These are phyloP conservation scores for Kodamaea hsintzibuensis DNA, from an alignment of 805 yeast species.

Conservation along the genomic window DNA sequence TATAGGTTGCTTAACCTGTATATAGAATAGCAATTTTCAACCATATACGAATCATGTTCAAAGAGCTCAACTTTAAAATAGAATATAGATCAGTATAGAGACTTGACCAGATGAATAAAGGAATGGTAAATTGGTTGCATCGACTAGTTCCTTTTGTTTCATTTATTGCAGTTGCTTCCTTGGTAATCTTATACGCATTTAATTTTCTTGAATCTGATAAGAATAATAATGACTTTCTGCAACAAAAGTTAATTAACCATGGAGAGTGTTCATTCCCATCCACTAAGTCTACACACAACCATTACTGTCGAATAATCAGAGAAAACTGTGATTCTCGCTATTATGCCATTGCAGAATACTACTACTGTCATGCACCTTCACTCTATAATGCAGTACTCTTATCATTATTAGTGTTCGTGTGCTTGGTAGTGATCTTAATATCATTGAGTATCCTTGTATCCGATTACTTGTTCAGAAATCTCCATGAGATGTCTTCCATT, in stretches of 20 bases:
- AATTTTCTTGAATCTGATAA: neutral
- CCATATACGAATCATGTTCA: neutral
- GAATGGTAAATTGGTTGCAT: neutral
- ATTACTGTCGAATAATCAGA: conserved; percentile 20
- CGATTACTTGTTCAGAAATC: conserved; percentile 32
- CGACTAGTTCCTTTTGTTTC: neutral
- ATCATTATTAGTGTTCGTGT: conserved; percentile 10
- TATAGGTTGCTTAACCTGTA: neutral
- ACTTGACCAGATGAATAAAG: neutral
- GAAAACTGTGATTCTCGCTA: conserved; percentile 23
- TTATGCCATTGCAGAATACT: conserved; percentile 27
- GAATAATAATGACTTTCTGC: no score
- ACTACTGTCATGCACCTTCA: conserved; percentile 30
- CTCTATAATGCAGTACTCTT: conserved; percentile 10
- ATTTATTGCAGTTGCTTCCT: neutral
- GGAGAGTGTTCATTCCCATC: neutral
- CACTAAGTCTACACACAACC: neutral
- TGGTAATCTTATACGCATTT: neutral
- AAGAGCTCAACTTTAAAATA: neutral
- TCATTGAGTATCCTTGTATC: conserved; percentile 36
- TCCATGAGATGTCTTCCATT: conserved; percentile 26
- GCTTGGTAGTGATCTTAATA: conserved; percentile 19
- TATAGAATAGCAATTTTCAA: neutral
- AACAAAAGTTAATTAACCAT: neutral
- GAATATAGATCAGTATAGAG: neutral